These are phyloP conservation scores for Fusarium marasasianum DNA, from an alignment of 2,329 filamentous ascomycete genomes.

Conservation along the genomic window DNA sequence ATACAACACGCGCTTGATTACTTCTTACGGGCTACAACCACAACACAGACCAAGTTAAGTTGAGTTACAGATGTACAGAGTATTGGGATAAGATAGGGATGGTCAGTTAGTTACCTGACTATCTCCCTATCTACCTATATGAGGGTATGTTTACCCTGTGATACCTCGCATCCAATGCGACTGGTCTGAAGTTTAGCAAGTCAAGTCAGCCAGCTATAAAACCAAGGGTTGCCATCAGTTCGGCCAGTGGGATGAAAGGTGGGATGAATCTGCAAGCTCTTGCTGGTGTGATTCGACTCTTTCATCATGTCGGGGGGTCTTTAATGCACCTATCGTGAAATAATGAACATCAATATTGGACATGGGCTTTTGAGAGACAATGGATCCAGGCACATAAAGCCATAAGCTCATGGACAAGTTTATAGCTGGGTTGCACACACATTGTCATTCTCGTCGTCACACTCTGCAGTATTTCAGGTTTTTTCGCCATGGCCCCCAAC, in stretches of 20 bases:
- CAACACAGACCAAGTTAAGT: neutral
- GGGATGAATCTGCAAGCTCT: slow-evolving; percentile 3
- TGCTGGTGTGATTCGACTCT: neutral
- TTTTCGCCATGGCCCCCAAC: slow-evolving; percentile 11
- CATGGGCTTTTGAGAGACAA: neutral
- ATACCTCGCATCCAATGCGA: neutral
- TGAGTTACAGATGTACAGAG: neutral
- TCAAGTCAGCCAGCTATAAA: neutral
- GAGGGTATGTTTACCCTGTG: neutral
- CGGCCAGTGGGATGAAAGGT: slow-evolving; percentile 24
- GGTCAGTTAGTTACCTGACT: neutral
- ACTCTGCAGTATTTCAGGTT: slow-evolving; percentile 12
- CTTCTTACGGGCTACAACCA: slow-evolving; percentile 4
- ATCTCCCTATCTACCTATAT: neutral
- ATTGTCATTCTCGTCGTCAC: slow-evolving; percentile 27
- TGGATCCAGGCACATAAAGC: neutral
- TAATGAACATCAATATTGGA: neutral
- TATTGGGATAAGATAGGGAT: neutral
- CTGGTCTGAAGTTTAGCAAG: neutral
- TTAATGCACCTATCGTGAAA: neutral
- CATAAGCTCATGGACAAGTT: neutral
- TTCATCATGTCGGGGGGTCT: neutral
- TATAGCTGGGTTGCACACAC: neutral
- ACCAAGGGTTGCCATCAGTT: neutral
- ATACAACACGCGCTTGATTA: slow-evolving; percentile 17